phyloP scores from a whole-genome alignment of 495 filamentous ascomycete species.

The Penicillium robsamsonii region DNA sequence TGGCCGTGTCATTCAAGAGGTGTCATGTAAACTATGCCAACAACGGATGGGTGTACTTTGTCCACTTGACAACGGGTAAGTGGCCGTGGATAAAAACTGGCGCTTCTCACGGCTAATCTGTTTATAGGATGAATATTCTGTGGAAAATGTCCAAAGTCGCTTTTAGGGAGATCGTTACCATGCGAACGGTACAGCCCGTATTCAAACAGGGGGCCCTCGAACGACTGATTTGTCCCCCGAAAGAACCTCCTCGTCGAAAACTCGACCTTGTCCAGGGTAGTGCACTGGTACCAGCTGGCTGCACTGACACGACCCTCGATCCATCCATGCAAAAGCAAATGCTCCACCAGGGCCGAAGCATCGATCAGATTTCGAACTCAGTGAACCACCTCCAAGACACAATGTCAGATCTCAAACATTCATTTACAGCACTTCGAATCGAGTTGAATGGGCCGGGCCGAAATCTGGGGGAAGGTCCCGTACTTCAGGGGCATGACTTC shows the following conservation, averaged over 20 bases:
- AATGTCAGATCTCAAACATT: slow-evolving; percentile 45
- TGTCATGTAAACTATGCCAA: slow-evolving; percentile 46
- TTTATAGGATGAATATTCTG: slow-evolving; percentile 38
- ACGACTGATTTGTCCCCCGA: slow-evolving; percentile 26
- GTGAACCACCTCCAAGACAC: slow-evolving; percentile 47
- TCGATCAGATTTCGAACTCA: slow-evolving; percentile 46
- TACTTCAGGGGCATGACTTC: slow-evolving; percentile 24
- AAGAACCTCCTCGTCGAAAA: slow-evolving; percentile 26
- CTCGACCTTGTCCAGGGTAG: slow-evolving; percentile 21
- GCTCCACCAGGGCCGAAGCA: slow-evolving; percentile 42
- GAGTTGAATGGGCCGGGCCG: slow-evolving; percentile 38
- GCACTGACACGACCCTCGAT: slow-evolving; percentile 20
- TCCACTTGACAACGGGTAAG: slow-evolving; percentile 43
- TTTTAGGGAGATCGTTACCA: slow-evolving; percentile 47
- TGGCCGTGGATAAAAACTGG: slow-evolving; percentile 2
- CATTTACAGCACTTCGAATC: slow-evolving; percentile 44
- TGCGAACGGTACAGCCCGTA: slow-evolving; percentile 43
- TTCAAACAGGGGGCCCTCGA: slow-evolving; percentile 41
- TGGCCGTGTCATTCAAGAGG: slow-evolving; percentile 43
- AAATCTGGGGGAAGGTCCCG: slow-evolving; percentile 17
- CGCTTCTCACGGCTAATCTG: slow-evolving; percentile 8
- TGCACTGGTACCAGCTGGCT: slow-evolving; percentile 31
- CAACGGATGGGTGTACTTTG: slow-evolving; percentile 44
- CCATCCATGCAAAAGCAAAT: slow-evolving; percentile 40
- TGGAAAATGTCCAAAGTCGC: slow-evolving; percentile 49